Percentiles rank a stretch among this genome's conserved stretches.
Conservation (phyloP, 805 yeast species). For the Helenozyma rhizophorensis region DNA sequence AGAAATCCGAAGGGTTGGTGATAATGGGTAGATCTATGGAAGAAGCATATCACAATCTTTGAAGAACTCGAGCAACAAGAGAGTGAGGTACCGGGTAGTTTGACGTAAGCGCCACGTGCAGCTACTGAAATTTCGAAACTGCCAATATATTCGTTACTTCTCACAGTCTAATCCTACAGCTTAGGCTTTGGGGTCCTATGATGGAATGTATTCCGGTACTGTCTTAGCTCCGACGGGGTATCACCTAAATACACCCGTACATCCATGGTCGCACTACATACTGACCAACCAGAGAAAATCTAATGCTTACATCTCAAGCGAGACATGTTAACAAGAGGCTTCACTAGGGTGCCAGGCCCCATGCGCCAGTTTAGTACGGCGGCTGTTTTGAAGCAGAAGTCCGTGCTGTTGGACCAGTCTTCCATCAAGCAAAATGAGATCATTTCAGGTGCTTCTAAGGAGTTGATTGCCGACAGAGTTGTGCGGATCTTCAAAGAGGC, state of each 20-base stretch:
- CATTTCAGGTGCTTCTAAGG: constrained; percentile 75
- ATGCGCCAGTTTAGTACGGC: constrained; percentile 25
- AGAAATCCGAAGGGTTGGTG: too few relatives aligned
- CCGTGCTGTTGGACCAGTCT: constrained; percentile 21
- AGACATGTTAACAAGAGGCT: constrained; percentile 22
- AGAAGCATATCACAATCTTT: too few relatives aligned
- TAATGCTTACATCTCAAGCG: constrained; percentile 1
- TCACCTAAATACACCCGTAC: constrained; percentile 7
- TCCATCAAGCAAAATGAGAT: constrained; percentile 46
- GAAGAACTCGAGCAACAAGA: too few relatives aligned
- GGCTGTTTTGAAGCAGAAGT: constrained; percentile 16
- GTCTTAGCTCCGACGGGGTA: too few relatives aligned
- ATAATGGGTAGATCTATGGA: too few relatives aligned
- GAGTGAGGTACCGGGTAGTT: too few relatives aligned
- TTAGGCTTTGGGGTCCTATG: too few relatives aligned
- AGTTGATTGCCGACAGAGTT: constrained; percentile 53
- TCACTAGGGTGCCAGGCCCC: constrained; percentile 15
- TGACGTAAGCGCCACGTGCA: too few relatives aligned
- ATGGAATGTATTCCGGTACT: too few relatives aligned
- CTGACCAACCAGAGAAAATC: constrained; percentile 17
- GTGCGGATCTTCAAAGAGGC: constrained; percentile 76
- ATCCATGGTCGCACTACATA: constrained; percentile 9
- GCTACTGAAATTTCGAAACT: too few relatives aligned
- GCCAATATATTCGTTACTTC: too few relatives aligned
- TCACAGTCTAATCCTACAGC: too few relatives aligned